phyloP scores from a whole-genome alignment of 2,329 filamentous ascomycete genomes.

The Diplodia corticola region DNA sequence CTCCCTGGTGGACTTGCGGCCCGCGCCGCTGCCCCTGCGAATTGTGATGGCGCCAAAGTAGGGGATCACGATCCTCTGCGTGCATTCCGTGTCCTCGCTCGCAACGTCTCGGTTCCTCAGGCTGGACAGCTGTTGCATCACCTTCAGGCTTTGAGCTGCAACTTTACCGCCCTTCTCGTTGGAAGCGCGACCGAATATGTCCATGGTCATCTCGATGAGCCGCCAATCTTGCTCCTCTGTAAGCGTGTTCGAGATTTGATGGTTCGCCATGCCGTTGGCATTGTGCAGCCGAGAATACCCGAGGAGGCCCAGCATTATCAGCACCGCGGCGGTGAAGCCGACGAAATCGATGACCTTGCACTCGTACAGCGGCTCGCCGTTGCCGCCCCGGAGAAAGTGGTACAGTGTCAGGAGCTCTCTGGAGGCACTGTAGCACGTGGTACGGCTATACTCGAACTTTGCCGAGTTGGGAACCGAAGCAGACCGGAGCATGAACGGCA shows the following conservation, averaged over 20 bases:
- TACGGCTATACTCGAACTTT: constrained; percentile 42
- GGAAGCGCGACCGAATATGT: constrained; percentile 44
- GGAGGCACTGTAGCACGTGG: constrained; percentile 43
- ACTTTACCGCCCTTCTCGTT: constrained; percentile 45
- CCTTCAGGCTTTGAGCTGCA: constrained; percentile 40
- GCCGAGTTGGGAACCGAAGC: constrained; percentile 33
- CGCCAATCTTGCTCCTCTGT: constrained; percentile 39
- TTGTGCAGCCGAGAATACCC: constrained; percentile 33
- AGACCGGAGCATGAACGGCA: constrained; percentile 48
- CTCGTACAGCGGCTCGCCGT: constrained; percentile 43
- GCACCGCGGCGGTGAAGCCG: constrained; percentile 47
- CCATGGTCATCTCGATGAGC: constrained; percentile 43
- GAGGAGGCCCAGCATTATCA: constrained; percentile 46
- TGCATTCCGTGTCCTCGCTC: constrained; percentile 22
- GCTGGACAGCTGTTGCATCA: constrained; percentile 41
- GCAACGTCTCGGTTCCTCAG: constrained; percentile 28
- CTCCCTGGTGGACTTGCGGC: constrained; percentile 4
- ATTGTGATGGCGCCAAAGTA: constrained; percentile 47
- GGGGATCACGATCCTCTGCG: constrained; percentile 38
- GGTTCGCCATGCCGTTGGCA: constrained; percentile 12
- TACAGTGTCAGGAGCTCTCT: constrained; percentile 45
- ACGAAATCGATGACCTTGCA: constrained; percentile 51
- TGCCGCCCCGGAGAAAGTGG: constrained; percentile 38
- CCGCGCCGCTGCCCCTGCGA: constrained; percentile 31
- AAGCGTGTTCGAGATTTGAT: not conserved